Evolutionary conservation across 2,329 filamentous ascomycete genomes (phyloP).

Genomic region (Penicillium sp.): DNA sequence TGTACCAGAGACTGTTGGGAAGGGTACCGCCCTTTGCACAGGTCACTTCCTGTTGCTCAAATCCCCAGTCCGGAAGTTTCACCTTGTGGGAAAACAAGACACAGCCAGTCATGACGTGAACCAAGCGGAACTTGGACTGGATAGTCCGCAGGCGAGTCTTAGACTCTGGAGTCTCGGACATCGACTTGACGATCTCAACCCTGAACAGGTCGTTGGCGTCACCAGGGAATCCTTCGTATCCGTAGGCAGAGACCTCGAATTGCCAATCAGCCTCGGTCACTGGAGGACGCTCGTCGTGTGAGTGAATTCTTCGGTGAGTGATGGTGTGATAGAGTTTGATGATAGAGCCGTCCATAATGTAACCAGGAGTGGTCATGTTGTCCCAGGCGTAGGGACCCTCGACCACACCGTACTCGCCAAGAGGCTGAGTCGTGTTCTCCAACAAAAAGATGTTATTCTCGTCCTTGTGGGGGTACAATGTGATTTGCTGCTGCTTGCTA

Average conservation of each 20-base stretch:
- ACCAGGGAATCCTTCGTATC: conserved; percentile 92
- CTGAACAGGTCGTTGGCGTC: conserved; percentile 96
- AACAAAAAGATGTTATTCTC: conserved; percentile 94
- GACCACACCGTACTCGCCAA: conserved; percentile 71
- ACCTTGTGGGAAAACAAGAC: conserved; percentile 97
- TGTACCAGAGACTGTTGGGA: conserved; percentile 95
- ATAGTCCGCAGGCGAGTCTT: conserved; percentile 88
- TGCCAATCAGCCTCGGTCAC: conserved; percentile 90
- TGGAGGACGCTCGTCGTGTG: conserved; percentile 82
- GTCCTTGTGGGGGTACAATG: conserved; percentile 97
- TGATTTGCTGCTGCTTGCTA: conserved; percentile 98
- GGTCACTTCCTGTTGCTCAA: conserved; percentile 98
- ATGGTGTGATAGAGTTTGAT: conserved; percentile 78
- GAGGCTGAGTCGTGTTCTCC: conserved; percentile 93
- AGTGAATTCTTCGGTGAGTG: conserved; percentile 87
- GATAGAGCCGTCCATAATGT: conserved; percentile 74
- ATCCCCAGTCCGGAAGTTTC: conserved; percentile 97
- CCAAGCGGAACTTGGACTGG: conserved; percentile 90
- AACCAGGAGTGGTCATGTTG: conserved; percentile 57
- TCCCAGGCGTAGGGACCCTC: conserved; percentile 85
- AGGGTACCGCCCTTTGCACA: conserved; percentile 87
- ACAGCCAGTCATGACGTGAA: conserved; percentile 96
- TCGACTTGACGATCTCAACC: conserved; percentile 86
- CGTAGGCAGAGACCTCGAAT: conserved; percentile 93
- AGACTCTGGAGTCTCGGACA: conserved; percentile 73